phyloP scores from a whole-genome alignment of 306 rosid species.

The Argentina anserina region DNA sequence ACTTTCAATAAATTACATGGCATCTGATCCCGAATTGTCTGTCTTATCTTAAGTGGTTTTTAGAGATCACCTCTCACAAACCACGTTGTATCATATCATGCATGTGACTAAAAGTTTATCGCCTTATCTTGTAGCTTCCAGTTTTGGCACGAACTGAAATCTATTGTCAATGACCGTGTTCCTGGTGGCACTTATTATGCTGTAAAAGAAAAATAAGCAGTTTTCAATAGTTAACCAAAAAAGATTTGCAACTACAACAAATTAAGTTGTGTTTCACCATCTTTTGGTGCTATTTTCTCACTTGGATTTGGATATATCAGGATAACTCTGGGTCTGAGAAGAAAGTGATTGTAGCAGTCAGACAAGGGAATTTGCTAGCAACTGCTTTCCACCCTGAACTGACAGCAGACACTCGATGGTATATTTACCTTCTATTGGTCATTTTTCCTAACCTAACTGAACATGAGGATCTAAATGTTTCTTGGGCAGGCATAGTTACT shows the following conservation, averaged over 20 bases:
- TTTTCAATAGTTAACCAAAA: background rate
- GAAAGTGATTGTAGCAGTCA: slow-evolving; percentile 85
- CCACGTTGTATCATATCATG: background rate
- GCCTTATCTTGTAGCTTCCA: background rate
- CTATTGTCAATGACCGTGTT: background rate
- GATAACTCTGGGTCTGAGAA: slow-evolving; percentile 39
- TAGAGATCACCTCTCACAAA: background rate
- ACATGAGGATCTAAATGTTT: slow-evolving; percentile 26
- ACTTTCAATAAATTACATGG: background rate
- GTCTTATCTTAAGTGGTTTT: background rate
- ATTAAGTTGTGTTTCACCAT: background rate
- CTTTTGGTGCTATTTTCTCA: slow-evolving; percentile 8
- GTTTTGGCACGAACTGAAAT: background rate
- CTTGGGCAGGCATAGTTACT: slow-evolving; percentile 90
- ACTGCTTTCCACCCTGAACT: slow-evolving; percentile 99
- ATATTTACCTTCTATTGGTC: slow-evolving; percentile 12
- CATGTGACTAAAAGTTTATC: background rate
- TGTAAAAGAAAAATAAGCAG: background rate
- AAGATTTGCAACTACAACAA: background rate
- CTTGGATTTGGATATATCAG: slow-evolving; percentile 43
- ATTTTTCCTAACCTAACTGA: background rate
- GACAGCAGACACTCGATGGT: slow-evolving; percentile 95
- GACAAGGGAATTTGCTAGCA: slow-evolving; percentile 79
- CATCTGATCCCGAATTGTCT: background rate
- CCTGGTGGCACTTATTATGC: background rate